These are phyloP conservation scores for Fusarium devonianum DNA, from an alignment of 2,329 filamentous ascomycete genomes.

Conservation along the genomic window DNA sequence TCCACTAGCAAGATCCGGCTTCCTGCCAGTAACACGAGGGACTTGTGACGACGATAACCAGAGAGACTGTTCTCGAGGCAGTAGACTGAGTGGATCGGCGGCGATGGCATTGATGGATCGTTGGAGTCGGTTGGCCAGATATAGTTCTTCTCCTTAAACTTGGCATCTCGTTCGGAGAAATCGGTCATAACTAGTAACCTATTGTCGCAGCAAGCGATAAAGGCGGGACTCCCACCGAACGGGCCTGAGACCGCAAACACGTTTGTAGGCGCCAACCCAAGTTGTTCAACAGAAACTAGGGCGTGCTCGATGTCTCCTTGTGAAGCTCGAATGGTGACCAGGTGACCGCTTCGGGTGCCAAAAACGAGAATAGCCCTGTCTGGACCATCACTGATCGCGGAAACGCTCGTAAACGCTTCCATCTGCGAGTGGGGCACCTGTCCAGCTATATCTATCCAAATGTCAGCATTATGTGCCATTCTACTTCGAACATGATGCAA, in stretches of 20 bases:
- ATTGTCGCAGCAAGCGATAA: constrained; percentile 59
- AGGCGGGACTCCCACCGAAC: constrained; percentile 40
- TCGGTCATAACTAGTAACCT: constrained; percentile 54
- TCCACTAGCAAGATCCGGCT: constrained; percentile 61
- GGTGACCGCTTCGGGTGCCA: constrained; percentile 61
- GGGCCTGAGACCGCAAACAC: constrained; percentile 42
- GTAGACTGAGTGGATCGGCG: constrained; percentile 57
- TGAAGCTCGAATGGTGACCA: constrained; percentile 51
- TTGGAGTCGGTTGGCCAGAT: constrained; percentile 62
- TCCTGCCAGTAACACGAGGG: constrained; percentile 59
- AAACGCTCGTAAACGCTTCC: constrained; percentile 58
- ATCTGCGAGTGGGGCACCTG: constrained; percentile 16
- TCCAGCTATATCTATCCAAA: background rate
- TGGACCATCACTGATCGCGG: constrained; percentile 41
- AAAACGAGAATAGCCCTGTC: constrained; percentile 47
- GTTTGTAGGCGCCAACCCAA: constrained; percentile 49
- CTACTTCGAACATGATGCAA: background rate
- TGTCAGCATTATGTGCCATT: constrained; percentile 6
- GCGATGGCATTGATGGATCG: constrained; percentile 54
- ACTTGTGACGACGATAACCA: constrained; percentile 48
- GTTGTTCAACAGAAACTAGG: constrained; percentile 42
- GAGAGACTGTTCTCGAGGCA: constrained; percentile 52
- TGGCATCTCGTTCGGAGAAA: constrained; percentile 40
- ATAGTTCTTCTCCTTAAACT: constrained; percentile 52
- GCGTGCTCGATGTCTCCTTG: constrained; percentile 32